A percentile compares a stretch with the other conserved stretches of the same genome.
These are phyloP conservation scores for Plasmodium fragile DNA, from an alignment of 169 alveolate species.

Conservation along the genomic window DNA sequence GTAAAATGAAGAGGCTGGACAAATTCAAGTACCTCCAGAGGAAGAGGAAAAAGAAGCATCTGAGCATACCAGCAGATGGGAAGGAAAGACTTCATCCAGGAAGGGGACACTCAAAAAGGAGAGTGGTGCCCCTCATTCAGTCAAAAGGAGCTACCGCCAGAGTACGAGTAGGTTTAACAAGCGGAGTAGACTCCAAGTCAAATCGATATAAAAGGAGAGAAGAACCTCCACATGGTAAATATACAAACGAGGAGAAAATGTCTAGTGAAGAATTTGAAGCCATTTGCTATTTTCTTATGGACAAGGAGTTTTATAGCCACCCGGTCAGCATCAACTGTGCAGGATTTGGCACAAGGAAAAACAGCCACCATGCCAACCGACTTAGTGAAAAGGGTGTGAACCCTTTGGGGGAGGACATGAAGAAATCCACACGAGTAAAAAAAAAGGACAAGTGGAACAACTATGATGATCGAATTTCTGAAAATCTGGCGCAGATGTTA, in stretches of 20 bases:
- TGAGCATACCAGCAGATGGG: neutral
- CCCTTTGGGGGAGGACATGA: neutral
- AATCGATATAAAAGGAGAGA: neutral
- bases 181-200: neutral
- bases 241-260: neutral
- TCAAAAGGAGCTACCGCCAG: neutral
- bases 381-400: neutral
- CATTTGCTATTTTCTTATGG: slow-evolving; percentile 5
- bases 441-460: neutral
- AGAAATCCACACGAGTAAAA: neutral
- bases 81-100: neutral
- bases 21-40: slow-evolving; percentile 3
- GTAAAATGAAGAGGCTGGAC: neutral
- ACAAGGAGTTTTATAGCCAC: slow-evolving; percentile 34
- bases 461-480: neutral
- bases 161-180: neutral
- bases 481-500: neutral
- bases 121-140: neutral
- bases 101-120: neutral
- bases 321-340: slow-evolving; percentile 14
- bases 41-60: neutral
- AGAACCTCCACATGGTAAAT: neutral
- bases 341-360: neutral
- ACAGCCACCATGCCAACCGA: neutral
- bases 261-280: neutral